Base-by-base conservation (phyloP, 345 rosid genomes). In the Gossypium arboreum region DNA sequence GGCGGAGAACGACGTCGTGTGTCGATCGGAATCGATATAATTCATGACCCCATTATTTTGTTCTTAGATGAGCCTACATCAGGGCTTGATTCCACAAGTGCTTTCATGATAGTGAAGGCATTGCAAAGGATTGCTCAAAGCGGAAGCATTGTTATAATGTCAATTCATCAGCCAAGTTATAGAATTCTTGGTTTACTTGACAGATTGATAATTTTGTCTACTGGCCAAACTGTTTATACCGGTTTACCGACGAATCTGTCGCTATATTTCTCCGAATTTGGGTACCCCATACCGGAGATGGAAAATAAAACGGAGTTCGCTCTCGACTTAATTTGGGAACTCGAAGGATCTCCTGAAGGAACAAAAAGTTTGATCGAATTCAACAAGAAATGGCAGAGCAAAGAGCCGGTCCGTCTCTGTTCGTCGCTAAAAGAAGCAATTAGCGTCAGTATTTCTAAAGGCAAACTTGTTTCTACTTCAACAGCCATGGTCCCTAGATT, bases 41-140 rank as follows among this genome's bases (percentile, higher is more conserved):
- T 92, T 44, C 98, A 94, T 17, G 98, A 94, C 18, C 98, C 98
- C 0, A 92, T 94, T 12, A 47, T 94, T 12, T 86, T 94, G 39
- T 90, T 94, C 77, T 90, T 94, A 5, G 98, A 94, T 27, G 98
- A 94, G 71, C 98, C 98, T 2, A 94, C 98, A 48, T 94, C 98
- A 0, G 98, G 98, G 4, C 82, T 94, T 45, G 98, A 94, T 75
- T 94, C 98, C 3, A 92, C 98, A 2, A 92, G 97, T 34, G 98
- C 98, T 3, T 92, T 79, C 81, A 92, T 88, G 98, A 97, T 94
- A 41, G 98, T 95, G 16, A 95, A 95, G 55, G 99, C 93, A 0
- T 72, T 95, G 73, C 95, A 95, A 76, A 83, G 92, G 51, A 95
- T 95, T 9, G 99, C 98, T 5, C 94, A 91, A 81, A 90, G 94